Evolutionary conservation across 768 basidiomycete species (phyloP), one percentile per base, ranked within the genome.

Genomic region (Leccinum uliginosum): DNA sequence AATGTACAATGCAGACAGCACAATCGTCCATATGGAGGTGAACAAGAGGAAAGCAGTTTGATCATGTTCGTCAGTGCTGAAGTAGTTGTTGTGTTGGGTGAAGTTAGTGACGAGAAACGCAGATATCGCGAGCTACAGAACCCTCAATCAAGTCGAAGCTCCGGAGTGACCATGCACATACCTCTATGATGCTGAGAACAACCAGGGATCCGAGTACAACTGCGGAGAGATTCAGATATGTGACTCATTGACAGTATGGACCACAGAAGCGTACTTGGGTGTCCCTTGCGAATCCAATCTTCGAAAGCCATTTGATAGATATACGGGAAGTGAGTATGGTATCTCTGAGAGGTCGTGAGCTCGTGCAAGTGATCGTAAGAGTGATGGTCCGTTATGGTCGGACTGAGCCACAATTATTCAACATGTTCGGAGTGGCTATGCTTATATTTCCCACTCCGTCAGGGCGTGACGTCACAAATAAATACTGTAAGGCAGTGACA

Each of bases 21-120:
- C 63, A 11, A 86, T 70, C 0, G 87, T 91, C 89, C 89, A 91
- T 64, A 76, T 75, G 11, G 86, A 86, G n/a, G 77, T 65, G 75
- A 92, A 91, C 32, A 89, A 76, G 43, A 84, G 73, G 74, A 83
- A 90, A 34, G 81, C 78, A 1, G 86, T 82, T 48, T 86, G 81
- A 64, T 86, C 82, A 45, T 82, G 82, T 60, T 84, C 79, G 30
- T 75, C 67, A 11, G 60, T 57, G 57, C 67, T 79, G 52, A 73
- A 74, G 66, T 74, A 81, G 74, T 87, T 78, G 71, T 82, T 76
- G 59, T 78, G 74, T 27, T 70, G 55, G 68, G 85, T 83, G 75
- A 82, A 92, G 45, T 74, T 77, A 14, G 84, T 74, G 8, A 80
- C 79, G 45, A 93, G 76, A 83, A 86, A 93, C 5, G 89, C 85